Percentiles rank a stretch among this genome's conserved stretches.
Conservation (phyloP, 352 stramenopile species). For the Phytophthora tubulina region DNA sequence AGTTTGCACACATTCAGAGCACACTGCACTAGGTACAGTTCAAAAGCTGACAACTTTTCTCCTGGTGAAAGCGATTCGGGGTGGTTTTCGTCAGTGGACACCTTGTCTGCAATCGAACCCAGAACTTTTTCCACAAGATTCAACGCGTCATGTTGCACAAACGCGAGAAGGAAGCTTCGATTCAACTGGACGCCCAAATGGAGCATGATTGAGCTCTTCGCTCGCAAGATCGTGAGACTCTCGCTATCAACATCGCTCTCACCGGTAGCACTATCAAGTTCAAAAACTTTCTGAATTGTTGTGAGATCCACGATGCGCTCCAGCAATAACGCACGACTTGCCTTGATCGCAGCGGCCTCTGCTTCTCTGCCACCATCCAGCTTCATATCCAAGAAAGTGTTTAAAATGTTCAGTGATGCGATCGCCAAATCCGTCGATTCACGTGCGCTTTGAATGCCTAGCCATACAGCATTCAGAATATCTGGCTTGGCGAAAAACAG, state of each 20-base stretch:
- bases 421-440: conserved; percentile 47
- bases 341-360: conserved; percentile 43
- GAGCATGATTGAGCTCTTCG: conserved; percentile 74
- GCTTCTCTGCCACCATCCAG: conserved; percentile 34
- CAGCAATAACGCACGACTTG: conserved; percentile 47
- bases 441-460: conserved; percentile 34
- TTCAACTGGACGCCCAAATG: conserved; percentile 68
- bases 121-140: conserved; percentile 48
- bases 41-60: conserved; percentile 33
- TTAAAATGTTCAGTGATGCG: conserved; percentile 74
- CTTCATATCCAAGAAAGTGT: conserved; percentile 66
- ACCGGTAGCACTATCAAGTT: conserved; percentile 2
- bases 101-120: conserved; percentile 34
- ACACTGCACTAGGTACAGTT: conserved; percentile 72
- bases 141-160: conserved; percentile 49
- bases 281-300: conserved; percentile 43
- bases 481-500: conserved; percentile 50
- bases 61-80: conserved; percentile 5
- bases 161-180: conserved; percentile 46
- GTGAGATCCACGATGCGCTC: conserved; percentile 48
- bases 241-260: conserved; percentile 8
- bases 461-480: conserved; percentile 55
- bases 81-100: conserved; percentile 22
- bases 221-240: conserved; percentile 47
- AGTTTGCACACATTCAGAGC: conserved; percentile 66